A percentile compares a stretch with the other conserved stretches of the same genome.
phyloP scores from a whole-genome alignment of 2,329 filamentous ascomycete genomes.

The Paracorniculantispora psalliotae region DNA sequence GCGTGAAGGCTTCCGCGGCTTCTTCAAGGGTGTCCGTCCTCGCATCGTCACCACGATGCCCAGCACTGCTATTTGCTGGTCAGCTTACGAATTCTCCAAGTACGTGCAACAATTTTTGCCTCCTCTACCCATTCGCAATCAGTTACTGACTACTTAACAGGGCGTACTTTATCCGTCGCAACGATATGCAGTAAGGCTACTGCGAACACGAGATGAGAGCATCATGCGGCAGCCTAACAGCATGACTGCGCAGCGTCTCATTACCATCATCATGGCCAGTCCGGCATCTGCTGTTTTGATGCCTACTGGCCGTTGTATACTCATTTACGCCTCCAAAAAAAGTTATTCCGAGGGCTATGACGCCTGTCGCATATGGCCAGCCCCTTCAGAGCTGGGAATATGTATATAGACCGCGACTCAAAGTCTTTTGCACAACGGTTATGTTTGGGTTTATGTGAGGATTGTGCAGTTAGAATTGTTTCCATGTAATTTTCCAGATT shows the following conservation, averaged over 20 bases:
- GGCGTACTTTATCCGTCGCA: conserved; percentile 56
- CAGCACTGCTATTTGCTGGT: conserved; percentile 99
- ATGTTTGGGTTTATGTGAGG: conserved; percentile 3
- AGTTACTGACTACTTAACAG: conserved; percentile 26
- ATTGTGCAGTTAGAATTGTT: conserved; percentile 5
- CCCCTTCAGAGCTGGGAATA: not conserved
- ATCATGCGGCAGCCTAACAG: not conserved
- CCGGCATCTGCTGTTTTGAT: not conserved
- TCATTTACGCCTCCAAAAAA: not conserved
- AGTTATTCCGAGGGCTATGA: conserved; percentile 2
- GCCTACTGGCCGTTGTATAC: conserved; percentile 4
- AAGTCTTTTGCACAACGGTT: not conserved
- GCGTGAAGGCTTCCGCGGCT: conserved; percentile 79
- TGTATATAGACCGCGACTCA: conserved; percentile 1
- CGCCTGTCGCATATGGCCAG: conserved; percentile 3
- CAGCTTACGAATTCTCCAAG: conserved; percentile 65
- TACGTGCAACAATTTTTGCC: conserved; percentile 31
- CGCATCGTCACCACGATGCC: conserved; percentile 95
- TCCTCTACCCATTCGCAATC: too few species aligned
- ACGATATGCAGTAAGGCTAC: conserved; percentile 34
- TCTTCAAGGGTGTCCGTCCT: conserved; percentile 89
- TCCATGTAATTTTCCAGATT: conserved; percentile 4
- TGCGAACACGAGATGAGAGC: not conserved
- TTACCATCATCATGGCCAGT: not conserved
- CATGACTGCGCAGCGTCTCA: not conserved